Percentiles rank a stretch among this genome's conserved stretches.
Conservation (phyloP, 345 rosid species). For the Aquilaria sinensis region DNA sequence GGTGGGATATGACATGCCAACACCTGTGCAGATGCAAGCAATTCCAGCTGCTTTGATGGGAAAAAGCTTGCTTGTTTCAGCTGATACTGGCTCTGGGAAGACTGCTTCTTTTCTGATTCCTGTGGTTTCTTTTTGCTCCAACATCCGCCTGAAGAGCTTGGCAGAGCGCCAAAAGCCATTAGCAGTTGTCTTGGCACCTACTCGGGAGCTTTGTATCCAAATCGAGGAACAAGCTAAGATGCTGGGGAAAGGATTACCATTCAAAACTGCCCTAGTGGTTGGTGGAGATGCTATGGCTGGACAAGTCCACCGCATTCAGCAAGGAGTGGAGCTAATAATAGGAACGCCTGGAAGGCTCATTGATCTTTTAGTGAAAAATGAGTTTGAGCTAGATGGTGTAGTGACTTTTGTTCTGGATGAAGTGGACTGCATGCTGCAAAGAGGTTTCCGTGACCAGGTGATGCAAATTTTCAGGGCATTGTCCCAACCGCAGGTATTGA, state of each 20-base stretch:
- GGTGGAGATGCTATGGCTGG: conserved; percentile 85
- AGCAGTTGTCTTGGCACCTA: conserved; percentile 75
- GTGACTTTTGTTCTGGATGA: conserved; percentile 68
- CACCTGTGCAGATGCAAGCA: conserved; percentile 88
- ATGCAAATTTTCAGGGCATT: conserved; percentile 80
- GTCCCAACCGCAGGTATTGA: conserved; percentile 68
- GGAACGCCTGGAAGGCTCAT: conserved; percentile 91
- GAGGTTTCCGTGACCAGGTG: conserved; percentile 84
- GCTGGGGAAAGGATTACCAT: conserved; percentile 86
- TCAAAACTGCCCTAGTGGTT: conserved; percentile 89
- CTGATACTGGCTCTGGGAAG: conserved; percentile 87
- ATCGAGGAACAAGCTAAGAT: conserved; percentile 89
- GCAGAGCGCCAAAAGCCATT: conserved; percentile 38
- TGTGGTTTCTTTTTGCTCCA: conserved; percentile 53
- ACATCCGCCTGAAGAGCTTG: conserved; percentile 24
- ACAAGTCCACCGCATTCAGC: conserved; percentile 68
- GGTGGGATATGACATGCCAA: conserved; percentile 70
- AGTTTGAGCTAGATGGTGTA: conserved; percentile 42
- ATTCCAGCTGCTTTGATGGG: conserved; percentile 72
- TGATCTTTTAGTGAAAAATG: conserved; percentile 69
- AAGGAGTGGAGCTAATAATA: conserved; percentile 81
- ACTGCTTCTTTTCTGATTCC: conserved; percentile 87
- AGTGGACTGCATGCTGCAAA: conserved; percentile 93
- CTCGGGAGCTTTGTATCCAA: conserved; percentile 87
- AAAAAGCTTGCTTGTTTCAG: conserved; percentile 70